Percentiles rank a stretch among this genome's conserved stretches.
These are phyloP conservation scores for Kluyveromyces aestuarii DNA, from an alignment of 805 yeast genomes.

Conservation along the genomic window DNA sequence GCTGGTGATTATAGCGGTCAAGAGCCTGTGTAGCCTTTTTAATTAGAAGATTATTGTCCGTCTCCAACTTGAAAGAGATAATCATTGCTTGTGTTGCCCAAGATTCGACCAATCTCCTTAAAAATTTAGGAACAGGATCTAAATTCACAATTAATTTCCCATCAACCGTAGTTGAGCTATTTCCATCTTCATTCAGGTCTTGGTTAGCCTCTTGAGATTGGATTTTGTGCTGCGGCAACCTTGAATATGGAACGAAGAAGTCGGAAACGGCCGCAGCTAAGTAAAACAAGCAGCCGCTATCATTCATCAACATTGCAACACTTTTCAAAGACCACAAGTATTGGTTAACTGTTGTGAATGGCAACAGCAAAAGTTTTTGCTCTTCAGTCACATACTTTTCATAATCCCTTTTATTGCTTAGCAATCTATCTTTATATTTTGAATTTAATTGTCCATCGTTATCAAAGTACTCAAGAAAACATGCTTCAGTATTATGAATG, in stretches of 20 bases:
- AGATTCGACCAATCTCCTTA: constrained; percentile 74
- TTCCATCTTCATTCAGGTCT: constrained; percentile 4
- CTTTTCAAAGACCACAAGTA: constrained; percentile 75
- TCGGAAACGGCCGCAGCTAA: constrained; percentile 98
- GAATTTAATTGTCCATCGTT: constrained; percentile 50
- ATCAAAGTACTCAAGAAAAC: constrained; percentile 78
- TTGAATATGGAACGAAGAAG: constrained; percentile 79
- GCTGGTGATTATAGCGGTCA: constrained; percentile 79
- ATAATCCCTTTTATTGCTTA: constrained; percentile 42
- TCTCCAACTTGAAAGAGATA: constrained; percentile 87
- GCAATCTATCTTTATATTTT: constrained; percentile 50
- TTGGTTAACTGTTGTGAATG: constrained; percentile 93
- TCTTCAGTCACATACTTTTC: constrained; percentile 22
- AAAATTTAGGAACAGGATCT: constrained; percentile 94
- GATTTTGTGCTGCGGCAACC: constrained; percentile 89
- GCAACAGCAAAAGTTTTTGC: constrained; percentile 44
- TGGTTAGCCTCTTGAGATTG: constrained; percentile 63
- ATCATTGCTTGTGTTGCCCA: constrained; percentile 98
- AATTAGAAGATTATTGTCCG: constrained; percentile 63
- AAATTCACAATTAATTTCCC: constrained; percentile 77
- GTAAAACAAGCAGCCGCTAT: constrained; percentile 63
- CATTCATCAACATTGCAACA: constrained; percentile 51
- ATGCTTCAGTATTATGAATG: constrained; percentile 65
- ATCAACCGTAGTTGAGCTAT: constrained; percentile 22
- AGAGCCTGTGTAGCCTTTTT: constrained; percentile 73